phyloP scores from a whole-genome alignment of 106 monocot species.

The Alisma plantagoaquatica region DNA sequence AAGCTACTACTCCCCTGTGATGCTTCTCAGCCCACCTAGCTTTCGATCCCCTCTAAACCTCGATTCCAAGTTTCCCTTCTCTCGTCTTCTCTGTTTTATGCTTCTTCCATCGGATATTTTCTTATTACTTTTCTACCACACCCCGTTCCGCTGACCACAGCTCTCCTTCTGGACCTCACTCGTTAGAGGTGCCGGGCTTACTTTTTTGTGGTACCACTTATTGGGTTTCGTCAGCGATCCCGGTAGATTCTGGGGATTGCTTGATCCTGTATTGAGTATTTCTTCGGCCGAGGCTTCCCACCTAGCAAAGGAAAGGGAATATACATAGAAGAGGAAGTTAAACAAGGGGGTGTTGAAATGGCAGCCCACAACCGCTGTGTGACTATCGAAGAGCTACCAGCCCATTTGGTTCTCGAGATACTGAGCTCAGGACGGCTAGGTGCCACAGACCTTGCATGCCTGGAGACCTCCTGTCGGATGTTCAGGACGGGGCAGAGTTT shows the following conservation, averaged over 20 bases:
- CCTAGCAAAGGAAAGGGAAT: not conserved
- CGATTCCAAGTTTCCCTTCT: conserved; percentile 1
- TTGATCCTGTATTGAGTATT: not conserved
- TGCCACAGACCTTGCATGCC: conserved; percentile 60
- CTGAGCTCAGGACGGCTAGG: conserved; percentile 58
- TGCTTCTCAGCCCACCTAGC: conserved; percentile 20
- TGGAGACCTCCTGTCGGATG: conserved; percentile 66
- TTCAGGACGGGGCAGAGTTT: conserved; percentile 35
- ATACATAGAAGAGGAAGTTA: not conserved
- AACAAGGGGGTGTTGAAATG: conserved; percentile 9
- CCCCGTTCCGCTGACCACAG: conserved; percentile 4
- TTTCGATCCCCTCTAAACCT: not conserved
- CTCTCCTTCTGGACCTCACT: not conserved
- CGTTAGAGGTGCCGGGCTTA: not conserved
- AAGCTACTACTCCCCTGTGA: conserved; percentile 13
- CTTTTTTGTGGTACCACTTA: not conserved
- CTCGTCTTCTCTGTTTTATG: conserved; percentile 13
- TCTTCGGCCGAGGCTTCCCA: not conserved
- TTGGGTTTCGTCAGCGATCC: not conserved
- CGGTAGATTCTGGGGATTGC: not conserved
- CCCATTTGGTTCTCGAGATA: conserved; percentile 73
- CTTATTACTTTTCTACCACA: conserved; percentile 24
- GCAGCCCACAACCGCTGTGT: conserved; percentile 31
- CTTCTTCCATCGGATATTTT: conserved; percentile 46
- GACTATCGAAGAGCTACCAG: conserved; percentile 70